These are phyloP conservation scores for Erythrophleum ivorense DNA, from an alignment of 331 rosid genomes.

Conservation along the genomic window DNA sequence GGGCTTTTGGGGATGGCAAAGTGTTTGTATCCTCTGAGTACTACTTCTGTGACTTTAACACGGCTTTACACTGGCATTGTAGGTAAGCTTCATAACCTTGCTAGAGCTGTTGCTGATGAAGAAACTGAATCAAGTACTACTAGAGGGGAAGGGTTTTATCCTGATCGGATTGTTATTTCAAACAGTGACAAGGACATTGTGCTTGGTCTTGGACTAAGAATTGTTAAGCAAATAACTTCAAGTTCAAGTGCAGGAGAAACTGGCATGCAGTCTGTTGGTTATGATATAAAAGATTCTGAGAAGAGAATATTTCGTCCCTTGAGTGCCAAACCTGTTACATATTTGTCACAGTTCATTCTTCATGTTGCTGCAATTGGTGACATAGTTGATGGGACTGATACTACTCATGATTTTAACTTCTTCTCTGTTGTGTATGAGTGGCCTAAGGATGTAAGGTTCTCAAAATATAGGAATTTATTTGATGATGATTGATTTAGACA, in stretches of 20 bases:
- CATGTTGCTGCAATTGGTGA: slow-evolving; percentile 98
- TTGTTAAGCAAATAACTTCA: slow-evolving; percentile 64
- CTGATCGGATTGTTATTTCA: slow-evolving; percentile 65
- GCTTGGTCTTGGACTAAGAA: slow-evolving; percentile 89
- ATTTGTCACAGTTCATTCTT: slow-evolving; percentile 89
- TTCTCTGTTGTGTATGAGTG: slow-evolving; percentile 93
- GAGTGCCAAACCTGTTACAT: slow-evolving; percentile 84
- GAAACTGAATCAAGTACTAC: slow-evolving; percentile 71
- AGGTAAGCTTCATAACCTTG: slow-evolving; percentile 99
- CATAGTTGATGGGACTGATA: slow-evolving; percentile 96
- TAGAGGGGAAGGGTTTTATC: slow-evolving; percentile 72
- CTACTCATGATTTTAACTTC: slow-evolving; percentile 97
- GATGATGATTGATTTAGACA: slow-evolving; percentile 33
- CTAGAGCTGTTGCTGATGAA: slow-evolving; percentile 98
- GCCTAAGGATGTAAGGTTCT: slow-evolving; percentile 95
- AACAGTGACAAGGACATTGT: slow-evolving; percentile 72
- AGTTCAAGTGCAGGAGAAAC: slow-evolving; percentile 63
- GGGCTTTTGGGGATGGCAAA: background rate
- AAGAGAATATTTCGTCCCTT: slow-evolving; percentile 82
- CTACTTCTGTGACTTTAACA: slow-evolving; percentile 30
- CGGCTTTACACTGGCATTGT: slow-evolving; percentile 38
- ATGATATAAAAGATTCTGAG: slow-evolving; percentile 83
- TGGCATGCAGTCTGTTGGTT: slow-evolving; percentile 61
- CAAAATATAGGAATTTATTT: slow-evolving; percentile 43
- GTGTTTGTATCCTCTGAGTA: slow-evolving; percentile 18